A percentile compares a stretch with the other conserved stretches of the same genome.
Conservation (phyloP, 2,329 filamentous ascomycete genomes). For the Trichophyton simii region DNA sequence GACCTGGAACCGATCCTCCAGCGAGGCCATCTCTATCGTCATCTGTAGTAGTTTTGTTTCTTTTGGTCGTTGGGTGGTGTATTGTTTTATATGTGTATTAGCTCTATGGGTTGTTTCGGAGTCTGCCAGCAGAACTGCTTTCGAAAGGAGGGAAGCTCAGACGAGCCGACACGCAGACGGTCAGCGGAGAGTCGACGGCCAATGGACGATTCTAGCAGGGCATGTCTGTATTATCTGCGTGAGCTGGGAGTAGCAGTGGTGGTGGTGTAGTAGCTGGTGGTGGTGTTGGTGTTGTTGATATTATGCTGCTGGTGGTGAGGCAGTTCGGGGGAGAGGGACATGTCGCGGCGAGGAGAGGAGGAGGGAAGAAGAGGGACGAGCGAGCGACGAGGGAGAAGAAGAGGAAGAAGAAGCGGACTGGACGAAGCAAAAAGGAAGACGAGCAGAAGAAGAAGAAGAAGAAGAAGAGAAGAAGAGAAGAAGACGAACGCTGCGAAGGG, state of each 20-base stretch:
- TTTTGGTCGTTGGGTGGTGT: neutral
- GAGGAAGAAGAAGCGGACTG: neutral
- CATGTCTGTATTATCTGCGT: neutral
- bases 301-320: neutral
- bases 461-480: constrained; percentile 18
- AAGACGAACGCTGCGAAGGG: constrained; percentile 20
- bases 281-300: neutral
- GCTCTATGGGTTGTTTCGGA: constrained; percentile 16
- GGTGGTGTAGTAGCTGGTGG: neutral
- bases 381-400: neutral
- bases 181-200: neutral
- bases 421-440: neutral
- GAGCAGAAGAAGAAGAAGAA: constrained; percentile 15
- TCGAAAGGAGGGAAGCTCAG: neutral
- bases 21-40: constrained; percentile 33
- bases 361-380: constrained; percentile 3
- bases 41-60: constrained; percentile 12
- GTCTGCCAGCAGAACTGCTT: constrained; percentile 8
- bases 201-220: neutral
- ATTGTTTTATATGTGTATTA: constrained; percentile 17
- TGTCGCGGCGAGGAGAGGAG: neutral
- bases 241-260: neutral
- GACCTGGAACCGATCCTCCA: constrained; percentile 93
- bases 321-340: neutral
- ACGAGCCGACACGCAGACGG: neutral